Percentiles rank a stretch among this genome's conserved stretches.
Conservation (phyloP, 2,329 filamentous ascomycete genomes). For the Sporothrix variecibatus region DNA sequence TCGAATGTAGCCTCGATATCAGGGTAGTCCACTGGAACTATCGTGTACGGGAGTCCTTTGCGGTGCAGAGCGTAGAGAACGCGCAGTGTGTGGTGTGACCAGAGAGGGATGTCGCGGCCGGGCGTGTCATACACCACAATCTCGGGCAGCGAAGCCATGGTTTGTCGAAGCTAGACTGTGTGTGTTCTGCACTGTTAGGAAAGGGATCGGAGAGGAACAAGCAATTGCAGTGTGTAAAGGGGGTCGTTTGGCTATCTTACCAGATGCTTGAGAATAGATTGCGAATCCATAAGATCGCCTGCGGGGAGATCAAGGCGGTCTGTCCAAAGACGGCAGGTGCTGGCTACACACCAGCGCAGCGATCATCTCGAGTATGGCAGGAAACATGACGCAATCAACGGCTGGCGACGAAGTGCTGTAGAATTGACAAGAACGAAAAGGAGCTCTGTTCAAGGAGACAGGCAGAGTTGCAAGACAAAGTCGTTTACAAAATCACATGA, state of each 20-base stretch:
- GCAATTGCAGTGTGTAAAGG: not conserved
- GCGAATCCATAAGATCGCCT: not conserved
- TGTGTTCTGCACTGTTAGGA: not conserved
- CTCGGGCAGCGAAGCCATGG: not conserved
- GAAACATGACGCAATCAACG: not conserved
- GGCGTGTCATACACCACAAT: conserved; percentile 2
- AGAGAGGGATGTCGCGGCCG: not conserved
- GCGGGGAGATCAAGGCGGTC: not conserved
- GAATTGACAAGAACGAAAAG: not conserved
- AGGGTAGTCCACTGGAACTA: not conserved
- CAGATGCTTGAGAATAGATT: not conserved
- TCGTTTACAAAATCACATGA: not conserved
- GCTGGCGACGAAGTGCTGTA: not conserved
- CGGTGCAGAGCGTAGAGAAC: not conserved
- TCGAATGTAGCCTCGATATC: not conserved
- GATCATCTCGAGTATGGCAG: not conserved
- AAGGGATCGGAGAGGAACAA: not conserved
- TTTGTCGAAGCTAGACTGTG: not conserved
- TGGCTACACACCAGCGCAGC: not conserved
- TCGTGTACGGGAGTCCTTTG: not conserved
- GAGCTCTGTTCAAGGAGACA: not conserved
- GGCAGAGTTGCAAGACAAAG: not conserved
- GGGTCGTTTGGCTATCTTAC: not conserved
- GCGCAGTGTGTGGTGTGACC: conserved; percentile 8
- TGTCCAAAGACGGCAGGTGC: not conserved